Evolutionary conservation across 768 basidiomycete species (phyloP).

Genomic region (Jaapia argillacea): DNA sequence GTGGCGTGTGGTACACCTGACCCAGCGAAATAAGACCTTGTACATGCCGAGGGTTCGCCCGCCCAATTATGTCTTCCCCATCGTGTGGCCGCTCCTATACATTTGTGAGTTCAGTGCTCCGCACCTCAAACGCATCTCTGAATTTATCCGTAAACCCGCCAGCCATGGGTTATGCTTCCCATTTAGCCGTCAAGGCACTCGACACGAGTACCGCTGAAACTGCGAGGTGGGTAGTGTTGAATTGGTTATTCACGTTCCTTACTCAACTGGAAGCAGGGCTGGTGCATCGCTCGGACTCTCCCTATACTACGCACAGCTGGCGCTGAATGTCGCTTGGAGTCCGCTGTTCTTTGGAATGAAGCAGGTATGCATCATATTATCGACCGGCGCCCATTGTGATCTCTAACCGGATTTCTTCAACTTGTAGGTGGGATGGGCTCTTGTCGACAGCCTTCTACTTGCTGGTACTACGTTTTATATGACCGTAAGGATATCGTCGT

Average conservation of each 20-base stretch:
- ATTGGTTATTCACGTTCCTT: too few species aligned
- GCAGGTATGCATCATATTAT: constrained; percentile 22
- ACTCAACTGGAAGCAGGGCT: constrained; percentile 16
- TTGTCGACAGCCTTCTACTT: constrained; percentile 43
- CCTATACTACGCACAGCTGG: constrained; percentile 54
- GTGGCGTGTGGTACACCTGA: background rate
- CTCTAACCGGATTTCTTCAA: too few species aligned
- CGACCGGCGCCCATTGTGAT: too few species aligned
- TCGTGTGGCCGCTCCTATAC: constrained; percentile 47
- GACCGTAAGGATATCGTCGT: constrained; percentile 31
- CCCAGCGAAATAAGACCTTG: constrained; percentile 27
- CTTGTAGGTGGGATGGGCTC: constrained; percentile 38
- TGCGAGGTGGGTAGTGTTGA: constrained; percentile 37
- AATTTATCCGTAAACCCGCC: too few species aligned
- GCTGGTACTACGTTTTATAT: constrained; percentile 47
- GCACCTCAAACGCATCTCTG: too few species aligned
- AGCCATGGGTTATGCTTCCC: constrained; percentile 63
- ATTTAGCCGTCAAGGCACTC: constrained; percentile 45
- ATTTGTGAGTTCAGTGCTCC: constrained; percentile 15
- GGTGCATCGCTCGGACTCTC: constrained; percentile 37
- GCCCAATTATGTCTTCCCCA: constrained; percentile 43
- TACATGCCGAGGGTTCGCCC: constrained; percentile 40
- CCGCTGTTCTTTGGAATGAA: constrained; percentile 52
- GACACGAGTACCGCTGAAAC: constrained; percentile 31
- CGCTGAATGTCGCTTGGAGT: constrained; percentile 50